These are phyloP conservation scores for Clonostachys byssicola DNA, from an alignment of 2,329 filamentous ascomycete genomes.

Conservation along the genomic window DNA sequence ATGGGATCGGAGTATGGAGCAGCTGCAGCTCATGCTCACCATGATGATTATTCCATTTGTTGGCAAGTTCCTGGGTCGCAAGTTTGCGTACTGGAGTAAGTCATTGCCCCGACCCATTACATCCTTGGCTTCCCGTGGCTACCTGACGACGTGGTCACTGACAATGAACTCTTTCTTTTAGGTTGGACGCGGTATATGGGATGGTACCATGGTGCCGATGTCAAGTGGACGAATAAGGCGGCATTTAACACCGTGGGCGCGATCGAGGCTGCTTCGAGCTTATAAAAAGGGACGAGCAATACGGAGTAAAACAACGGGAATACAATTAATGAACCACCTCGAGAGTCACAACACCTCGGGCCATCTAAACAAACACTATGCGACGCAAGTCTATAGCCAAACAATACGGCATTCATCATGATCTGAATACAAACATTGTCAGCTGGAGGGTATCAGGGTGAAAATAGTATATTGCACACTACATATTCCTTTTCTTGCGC, in stretches of 20 bases:
- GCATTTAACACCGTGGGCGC: constrained; percentile 60
- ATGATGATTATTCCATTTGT: constrained; percentile 94
- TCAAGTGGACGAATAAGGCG: constrained; percentile 59
- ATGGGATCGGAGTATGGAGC: constrained; percentile 92
- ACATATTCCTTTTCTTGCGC: too few species aligned
- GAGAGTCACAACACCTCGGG: background rate
- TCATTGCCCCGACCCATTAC: background rate
- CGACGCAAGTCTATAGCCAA: background rate
- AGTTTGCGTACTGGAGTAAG: constrained; percentile 95
- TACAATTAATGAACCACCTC: too few species aligned
- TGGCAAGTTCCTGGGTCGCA: constrained; percentile 91
- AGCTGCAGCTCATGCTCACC: constrained; percentile 85
- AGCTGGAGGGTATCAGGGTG: too few species aligned
- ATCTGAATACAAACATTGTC: background rate
- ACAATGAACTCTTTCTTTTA: constrained; percentile 24
- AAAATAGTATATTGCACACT: too few species aligned
- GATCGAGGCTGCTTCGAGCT: constrained; percentile 53
- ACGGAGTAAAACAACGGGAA: too few species aligned
- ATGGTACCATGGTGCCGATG: constrained; percentile 82
- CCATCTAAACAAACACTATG: background rate
- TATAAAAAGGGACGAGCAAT: constrained; percentile 24
- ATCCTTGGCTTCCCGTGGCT: too few species aligned
- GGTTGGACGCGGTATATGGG: constrained; percentile 93
- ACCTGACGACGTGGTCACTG: too few species aligned
- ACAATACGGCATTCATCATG: background rate